Conservation (phyloP, 106 monocot species). For the Iris macrosiphon region DNA sequence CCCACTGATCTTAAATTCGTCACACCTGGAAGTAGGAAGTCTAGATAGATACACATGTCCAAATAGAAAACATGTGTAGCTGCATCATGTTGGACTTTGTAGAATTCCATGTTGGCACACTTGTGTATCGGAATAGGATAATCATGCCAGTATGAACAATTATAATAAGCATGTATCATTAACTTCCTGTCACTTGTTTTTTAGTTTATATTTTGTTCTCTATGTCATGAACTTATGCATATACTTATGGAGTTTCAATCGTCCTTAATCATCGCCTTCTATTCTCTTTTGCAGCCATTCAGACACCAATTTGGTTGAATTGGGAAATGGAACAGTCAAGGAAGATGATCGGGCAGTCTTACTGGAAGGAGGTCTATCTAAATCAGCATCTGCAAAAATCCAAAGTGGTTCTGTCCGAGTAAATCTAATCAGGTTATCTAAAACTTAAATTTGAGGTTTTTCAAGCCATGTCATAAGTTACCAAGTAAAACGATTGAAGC, state of each 20-base stretch:
- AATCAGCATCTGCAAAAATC: constrained; percentile 49
- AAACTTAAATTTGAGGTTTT: background rate
- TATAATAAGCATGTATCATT: no score
- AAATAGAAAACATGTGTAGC: no score
- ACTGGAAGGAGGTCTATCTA: constrained; percentile 83
- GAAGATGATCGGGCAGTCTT: constrained; percentile 62
- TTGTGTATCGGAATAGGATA: no score
- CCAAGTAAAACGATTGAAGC: background rate
- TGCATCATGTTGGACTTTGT: no score
- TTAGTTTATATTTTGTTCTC: no score
- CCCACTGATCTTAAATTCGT: no score
- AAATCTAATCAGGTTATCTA: constrained; percentile 63
- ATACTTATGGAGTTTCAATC: no score
- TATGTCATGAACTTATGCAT: no score
- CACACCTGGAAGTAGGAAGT: no score
- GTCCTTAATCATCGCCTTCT: background rate
- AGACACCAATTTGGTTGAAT: constrained; percentile 63
- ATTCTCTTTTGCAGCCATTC: constrained; percentile 57
- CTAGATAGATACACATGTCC: no score
- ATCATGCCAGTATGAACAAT: background rate
- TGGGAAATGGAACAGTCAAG: constrained; percentile 54
- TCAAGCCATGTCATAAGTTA: background rate
- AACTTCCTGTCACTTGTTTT: no score
- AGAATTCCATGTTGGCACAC: no score
- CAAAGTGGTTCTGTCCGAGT: constrained; percentile 40